Base-by-base conservation (phyloP, 2,329 filamentous ascomycete species). In the Stagonosporopsis cucurbitacearum region DNA sequence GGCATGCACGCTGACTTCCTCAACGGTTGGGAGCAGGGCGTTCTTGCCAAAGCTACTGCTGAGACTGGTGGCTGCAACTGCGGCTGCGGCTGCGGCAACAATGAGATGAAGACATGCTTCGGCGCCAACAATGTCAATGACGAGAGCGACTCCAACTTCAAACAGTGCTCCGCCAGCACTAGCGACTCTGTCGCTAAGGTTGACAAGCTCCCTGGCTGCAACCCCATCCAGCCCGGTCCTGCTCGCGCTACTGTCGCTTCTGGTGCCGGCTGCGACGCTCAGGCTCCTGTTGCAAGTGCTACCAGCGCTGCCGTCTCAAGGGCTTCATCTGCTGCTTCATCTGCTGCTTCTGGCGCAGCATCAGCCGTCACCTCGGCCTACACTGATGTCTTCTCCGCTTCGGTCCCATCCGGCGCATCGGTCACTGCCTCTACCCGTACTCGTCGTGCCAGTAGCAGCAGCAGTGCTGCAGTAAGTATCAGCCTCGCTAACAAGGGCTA, bases 1-100 rank as follows among this genome's bases (percentile, higher is more conserved):
- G 67, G 72, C 7, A 72, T 75, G 59, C 74, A 77, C 54, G 73
- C 68, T 22, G 74, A 76, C 47, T 76, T 75, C 58, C 56, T 66
- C 47, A 76, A 74, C 57, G 74, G 74, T 32, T 76, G 74, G 74
- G 66, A 70, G 56, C 66, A 67, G 32, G 73, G 73, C 48, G 71
- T 75, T 11, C 66, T 75, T 30, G 69, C 58, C 8, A 75, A 75
- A 49, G 72, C 73, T 25, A 73, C 65, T 33, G 70, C 64, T 32
- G 59, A 69, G 44, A 58, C 60, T 9, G 70, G 68, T 11, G 72
- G 71, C 45, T 75, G 72, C 66, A 71, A 73, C 58, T 76, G 74
- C 55, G 73, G 73, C 23, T 75, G 73, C 26, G 73, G 72, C 17
- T 75, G 72, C 43, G 71, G 68, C 17, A 63, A 71, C 25, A 63